Evolutionary conservation across 169 alveolate genomes (phyloP), one percentile per base, ranked within the genome.

Genomic region (Plasmodium ovale): DNA sequence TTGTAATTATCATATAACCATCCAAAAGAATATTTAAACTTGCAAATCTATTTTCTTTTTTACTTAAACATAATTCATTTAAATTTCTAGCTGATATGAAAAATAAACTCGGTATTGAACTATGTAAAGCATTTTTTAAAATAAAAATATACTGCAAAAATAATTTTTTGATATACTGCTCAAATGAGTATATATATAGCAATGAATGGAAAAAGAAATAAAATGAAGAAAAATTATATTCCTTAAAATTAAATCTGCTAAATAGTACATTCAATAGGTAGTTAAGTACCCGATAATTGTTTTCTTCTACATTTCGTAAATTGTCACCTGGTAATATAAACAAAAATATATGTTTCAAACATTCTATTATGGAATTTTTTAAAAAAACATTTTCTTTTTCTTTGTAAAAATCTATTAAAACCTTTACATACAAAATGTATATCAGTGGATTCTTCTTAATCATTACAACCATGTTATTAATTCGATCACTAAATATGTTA

Each of bases 181-280:
- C 90, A 16, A 82, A 69, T 25, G 90, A 19, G 29, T 82, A 82
- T 3, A 82, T 27, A 29, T 82, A 82, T 10, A 82, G 27, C 65
- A 82, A 59, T 25, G 90, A 12, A 65, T 82, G 64, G 14, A 82
- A 70, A 59, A 82, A 82, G 49, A 82, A 82, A 64, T 65, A 65
- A n/a, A 39, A 82, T 2, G 84, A 82, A n/a, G 82, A 47, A 56
- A 82, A 65, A 59, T 82, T 82, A 53, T 82, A 82, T 31, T 82
- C 90, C 31, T 82, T 82, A 82, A 82, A 82, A 56, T 82, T 82
- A 56, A 82, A 82, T 65, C 90, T 51, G 51, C 51, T 82, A 65
- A 82, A 82, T 51, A 82, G 16, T 25, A 82, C 42, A 59, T 82
- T 82, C 53, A 82, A 82, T 21, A 82, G 31, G 25, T 82, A 82